phyloP scores from a whole-genome alignment of 2,329 filamentous ascomycete genomes.

The Xylariaceae sp. region DNA sequence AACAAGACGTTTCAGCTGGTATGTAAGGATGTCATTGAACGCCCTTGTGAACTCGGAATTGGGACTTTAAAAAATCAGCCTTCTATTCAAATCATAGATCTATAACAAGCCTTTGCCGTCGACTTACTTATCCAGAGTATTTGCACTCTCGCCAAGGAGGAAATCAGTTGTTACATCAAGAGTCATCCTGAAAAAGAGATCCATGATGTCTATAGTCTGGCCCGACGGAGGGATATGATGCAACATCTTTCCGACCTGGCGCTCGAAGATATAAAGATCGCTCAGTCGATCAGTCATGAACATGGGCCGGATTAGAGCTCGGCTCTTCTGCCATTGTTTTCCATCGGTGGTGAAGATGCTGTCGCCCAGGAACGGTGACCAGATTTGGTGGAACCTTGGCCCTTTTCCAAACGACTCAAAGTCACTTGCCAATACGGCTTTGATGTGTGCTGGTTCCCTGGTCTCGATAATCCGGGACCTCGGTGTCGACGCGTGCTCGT shows the following conservation, averaged over 20 bases:
- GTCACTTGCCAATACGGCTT: conserved; percentile 50
- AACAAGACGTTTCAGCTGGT: conserved; percentile 58
- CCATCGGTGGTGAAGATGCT: conserved; percentile 53
- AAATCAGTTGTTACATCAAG: conserved; percentile 65
- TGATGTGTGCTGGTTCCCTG: conserved; percentile 51
- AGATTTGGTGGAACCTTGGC: conserved; percentile 34
- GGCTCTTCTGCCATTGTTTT: conserved; percentile 46
- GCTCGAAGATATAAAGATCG: conserved; percentile 55
- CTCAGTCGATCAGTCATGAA: conserved; percentile 41
- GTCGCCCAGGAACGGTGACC: conserved; percentile 46
- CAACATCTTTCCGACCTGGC: conserved; percentile 55
- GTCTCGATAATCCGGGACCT: conserved; percentile 30
- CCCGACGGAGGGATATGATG: conserved; percentile 51
- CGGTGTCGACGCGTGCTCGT: conserved; percentile 11
- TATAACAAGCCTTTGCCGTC: background rate
- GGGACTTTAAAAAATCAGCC: conserved; percentile 35
- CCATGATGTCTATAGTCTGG: conserved; percentile 55
- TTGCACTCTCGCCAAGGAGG: conserved; percentile 56
- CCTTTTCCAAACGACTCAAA: conserved; percentile 52
- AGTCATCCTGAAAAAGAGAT: conserved; percentile 61
- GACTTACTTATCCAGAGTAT: conserved; percentile 41
- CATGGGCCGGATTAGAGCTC: conserved; percentile 42
- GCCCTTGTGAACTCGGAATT: conserved; percentile 60
- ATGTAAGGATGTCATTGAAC: conserved; percentile 63
- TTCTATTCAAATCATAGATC: background rate